Conservation (phyloP, 1,284 basidiomycete genomes). For the Ganoderma resinaceum region DNA sequence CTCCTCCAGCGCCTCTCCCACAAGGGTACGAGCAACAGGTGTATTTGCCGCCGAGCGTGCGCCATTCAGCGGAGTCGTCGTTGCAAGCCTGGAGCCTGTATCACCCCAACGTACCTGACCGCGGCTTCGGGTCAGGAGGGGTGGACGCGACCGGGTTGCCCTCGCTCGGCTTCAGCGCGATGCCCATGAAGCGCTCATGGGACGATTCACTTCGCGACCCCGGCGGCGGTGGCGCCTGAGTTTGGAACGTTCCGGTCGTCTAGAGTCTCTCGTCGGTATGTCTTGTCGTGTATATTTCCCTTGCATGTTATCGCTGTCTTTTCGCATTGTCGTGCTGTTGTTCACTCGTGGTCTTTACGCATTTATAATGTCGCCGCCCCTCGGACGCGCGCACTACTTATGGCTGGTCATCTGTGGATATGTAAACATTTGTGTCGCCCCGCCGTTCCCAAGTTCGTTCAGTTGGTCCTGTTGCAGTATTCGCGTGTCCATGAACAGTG, state of each 20-base stretch:
- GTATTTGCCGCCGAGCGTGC: conserved; percentile 14
- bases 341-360: background rate
- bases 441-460: background rate
- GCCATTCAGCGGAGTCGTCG: conserved; percentile 25
- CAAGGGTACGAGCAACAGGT: background rate
- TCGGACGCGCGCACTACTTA: background rate
- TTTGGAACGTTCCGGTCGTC: background rate
- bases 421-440: background rate
- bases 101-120: conserved; percentile 7
- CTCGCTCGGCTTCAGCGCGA: conserved; percentile 2
- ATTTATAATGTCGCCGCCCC: background rate
- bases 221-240: conserved; percentile 20
- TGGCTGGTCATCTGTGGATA: background rate
- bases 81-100: conserved; percentile 30
- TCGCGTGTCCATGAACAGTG: background rate
- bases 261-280: background rate
- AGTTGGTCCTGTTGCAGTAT: background rate
- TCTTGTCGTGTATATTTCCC: background rate
- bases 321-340: conserved; percentile 12
- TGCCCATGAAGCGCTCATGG: conserved; percentile 29
- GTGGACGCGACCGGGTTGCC: background rate
- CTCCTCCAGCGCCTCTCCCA: background rate
- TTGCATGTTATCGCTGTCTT: conserved; percentile 7
- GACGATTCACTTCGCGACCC: conserved; percentile 20
- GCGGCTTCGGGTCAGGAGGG: background rate